Percentiles rank a stretch among this genome's conserved stretches.
Conservation (phyloP, 768 basidiomycete species). For the Panaeolus papilionaceus region DNA sequence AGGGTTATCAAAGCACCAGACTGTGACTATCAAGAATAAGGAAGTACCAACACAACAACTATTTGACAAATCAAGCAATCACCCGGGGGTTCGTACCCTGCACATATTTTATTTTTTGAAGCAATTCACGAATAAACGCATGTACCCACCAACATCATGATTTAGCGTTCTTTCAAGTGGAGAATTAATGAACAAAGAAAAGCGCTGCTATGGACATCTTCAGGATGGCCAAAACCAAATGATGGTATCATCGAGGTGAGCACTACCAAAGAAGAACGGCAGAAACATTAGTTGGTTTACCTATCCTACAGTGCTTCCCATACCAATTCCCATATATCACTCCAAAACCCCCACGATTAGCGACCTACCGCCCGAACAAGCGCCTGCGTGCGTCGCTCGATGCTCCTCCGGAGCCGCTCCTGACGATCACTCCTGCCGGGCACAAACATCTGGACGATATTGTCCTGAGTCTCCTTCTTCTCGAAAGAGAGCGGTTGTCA, state of each 20-base stretch:
- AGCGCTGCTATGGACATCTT: too few relatives aligned
- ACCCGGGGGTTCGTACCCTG: slow-evolving; percentile 7
- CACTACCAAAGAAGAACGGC: too few relatives aligned
- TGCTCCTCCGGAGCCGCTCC: not conserved
- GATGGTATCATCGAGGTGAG: too few relatives aligned
- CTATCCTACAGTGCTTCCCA: slow-evolving; percentile 8
- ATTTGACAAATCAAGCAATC: not conserved
- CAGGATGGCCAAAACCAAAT: too few relatives aligned
- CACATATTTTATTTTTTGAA: not conserved
- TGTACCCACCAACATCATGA: too few relatives aligned
- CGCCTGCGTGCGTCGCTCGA: slow-evolving; percentile 1
- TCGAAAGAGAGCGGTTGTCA: slow-evolving; percentile 22
- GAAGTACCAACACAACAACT: not conserved
- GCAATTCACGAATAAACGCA: too few relatives aligned
- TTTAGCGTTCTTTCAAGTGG: too few relatives aligned
- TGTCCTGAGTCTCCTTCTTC: slow-evolving; percentile 25
- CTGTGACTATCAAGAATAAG: slow-evolving; percentile 15
- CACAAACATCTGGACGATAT: slow-evolving; percentile 28
- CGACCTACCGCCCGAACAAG: not conserved
- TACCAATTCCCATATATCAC: slow-evolving; percentile 14
- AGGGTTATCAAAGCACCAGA: slow-evolving; percentile 16
- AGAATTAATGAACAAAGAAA: too few relatives aligned
- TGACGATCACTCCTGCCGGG: slow-evolving; percentile 27
- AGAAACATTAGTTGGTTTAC: too few relatives aligned
- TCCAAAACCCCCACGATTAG: not conserved